Base-by-base conservation (phyloP, 495 filamentous ascomycete genomes). In the Penicillium parvum region DNA sequence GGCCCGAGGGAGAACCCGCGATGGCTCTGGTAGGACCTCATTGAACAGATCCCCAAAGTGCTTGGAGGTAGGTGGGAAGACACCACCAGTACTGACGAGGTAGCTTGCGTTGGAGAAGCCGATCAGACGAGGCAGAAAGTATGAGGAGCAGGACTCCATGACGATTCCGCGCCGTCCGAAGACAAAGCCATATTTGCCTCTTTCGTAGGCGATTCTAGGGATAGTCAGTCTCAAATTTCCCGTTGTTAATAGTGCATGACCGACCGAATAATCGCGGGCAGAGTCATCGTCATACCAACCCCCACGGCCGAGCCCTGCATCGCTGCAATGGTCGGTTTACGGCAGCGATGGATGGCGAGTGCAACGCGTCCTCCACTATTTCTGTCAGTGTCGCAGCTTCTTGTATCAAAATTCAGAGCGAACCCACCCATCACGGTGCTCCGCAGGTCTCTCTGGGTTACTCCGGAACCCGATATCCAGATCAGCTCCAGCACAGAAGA, bases 401-500 rank as follows among this genome's bases (percentile, higher is more conserved):
- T n/a, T n/a, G n/a, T n/a, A n/a, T 57, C 50, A 12, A 66, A 67
- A 38, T 69, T 65, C 15, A 5, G 34, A 12, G 15, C 42, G 7
- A 28, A 38, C 55, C 14, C 47, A 74, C 73, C 71, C 69, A 56
- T 75, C 72, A 22, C 73, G 57, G 46, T 77, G 68, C 36, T 73
- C 66, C 7, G 49, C 28, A 30, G 57, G 46, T 55, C 63, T 53
- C 45, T 74, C 63, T 19, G 37, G 21, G 3, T 26, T 52, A 9
- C 47, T 74, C 55, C 28, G 34, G 49, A 79, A 72, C 4, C 71
- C 76, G 23, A 64, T 63, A n/a, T 79, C 72, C n/a, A 83, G 57
- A 60, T 84, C 82, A 18, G 78, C 78, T n/a, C 82, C 80, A 7
- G 79, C 79, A 52, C 80, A 84, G 61, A 83, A 85, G 20, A 76